Evolutionary conservation across 441 rosid genomes (phyloP).

Genomic region (Kokia cookei): DNA sequence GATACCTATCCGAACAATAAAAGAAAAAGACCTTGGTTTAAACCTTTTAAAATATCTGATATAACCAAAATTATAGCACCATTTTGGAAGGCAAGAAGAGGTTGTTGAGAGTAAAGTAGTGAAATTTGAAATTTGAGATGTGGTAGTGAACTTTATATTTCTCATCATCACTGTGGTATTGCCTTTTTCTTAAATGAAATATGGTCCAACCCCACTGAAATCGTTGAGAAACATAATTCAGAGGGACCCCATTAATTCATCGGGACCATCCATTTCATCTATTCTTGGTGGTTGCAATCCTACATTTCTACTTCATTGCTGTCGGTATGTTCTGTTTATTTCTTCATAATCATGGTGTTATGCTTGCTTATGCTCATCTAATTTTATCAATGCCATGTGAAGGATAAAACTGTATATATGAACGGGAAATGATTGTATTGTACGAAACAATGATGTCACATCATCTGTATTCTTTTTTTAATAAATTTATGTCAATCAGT

Average conservation of each 20-base stretch:
- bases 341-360: background rate
- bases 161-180: background rate
- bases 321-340: background rate
- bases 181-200: background rate
- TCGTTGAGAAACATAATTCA: background rate
- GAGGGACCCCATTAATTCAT: background rate
- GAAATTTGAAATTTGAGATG: background rate
- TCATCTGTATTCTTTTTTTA: no score
- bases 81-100: no score
- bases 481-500: no score
- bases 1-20: no score
- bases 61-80: no score
- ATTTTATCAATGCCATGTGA: background rate
- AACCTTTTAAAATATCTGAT: no score
- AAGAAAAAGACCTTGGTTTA: no score
- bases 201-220: constrained; percentile 5
- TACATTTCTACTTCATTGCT: background rate
- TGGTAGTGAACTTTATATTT: background rate
- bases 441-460: no score
- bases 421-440: no score
- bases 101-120: no score
- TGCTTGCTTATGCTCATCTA: background rate
- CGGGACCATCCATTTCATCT: constrained; percentile 1
- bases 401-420: background rate
- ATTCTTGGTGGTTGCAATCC: background rate